phyloP scores from a whole-genome alignment of 169 alveolate genomes.

The Plasmodium vivax region DNA sequence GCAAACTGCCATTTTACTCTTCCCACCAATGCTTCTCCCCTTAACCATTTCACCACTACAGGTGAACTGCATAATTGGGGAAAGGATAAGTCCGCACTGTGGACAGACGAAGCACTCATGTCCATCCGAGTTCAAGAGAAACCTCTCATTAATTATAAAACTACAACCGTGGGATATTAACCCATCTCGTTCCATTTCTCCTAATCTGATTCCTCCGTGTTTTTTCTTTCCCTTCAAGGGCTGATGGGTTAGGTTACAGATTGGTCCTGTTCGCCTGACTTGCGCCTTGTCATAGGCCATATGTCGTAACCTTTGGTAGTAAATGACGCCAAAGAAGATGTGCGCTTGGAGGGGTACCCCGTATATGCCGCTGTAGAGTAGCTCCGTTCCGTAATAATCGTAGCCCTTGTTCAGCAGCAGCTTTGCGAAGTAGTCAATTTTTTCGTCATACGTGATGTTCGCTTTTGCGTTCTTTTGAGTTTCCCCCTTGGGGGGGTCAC shows the following conservation, averaged over 20 bases:
- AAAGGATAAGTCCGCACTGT: constrained; percentile 96
- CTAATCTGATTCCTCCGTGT: constrained; percentile 99
- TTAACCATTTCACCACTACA: constrained; percentile 77
- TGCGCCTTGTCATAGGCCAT: constrained; percentile 98
- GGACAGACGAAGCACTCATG: constrained; percentile 98
- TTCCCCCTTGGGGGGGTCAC: background rate
- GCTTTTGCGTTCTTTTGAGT: background rate
- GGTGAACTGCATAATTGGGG: constrained; percentile 88
- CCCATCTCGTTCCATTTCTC: constrained; percentile 99
- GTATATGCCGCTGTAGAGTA: constrained; percentile 97
- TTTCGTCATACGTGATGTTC: constrained; percentile 36
- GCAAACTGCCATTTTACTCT: constrained; percentile 85
- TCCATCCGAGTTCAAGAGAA: constrained; percentile 97
- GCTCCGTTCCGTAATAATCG: constrained; percentile 98
- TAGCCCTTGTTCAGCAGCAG: constrained; percentile 84
- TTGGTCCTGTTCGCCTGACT: constrained; percentile 98
- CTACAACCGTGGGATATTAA: constrained; percentile 99
- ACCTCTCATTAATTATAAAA: constrained; percentile 96
- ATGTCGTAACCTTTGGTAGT: constrained; percentile 99
- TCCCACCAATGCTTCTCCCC: constrained; percentile 76
- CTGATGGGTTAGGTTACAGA: constrained; percentile 97
- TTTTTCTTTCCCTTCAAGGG: constrained; percentile 99
- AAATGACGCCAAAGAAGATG: constrained; percentile 98
- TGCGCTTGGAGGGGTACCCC: constrained; percentile 98
- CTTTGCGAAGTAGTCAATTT: constrained; percentile 75